These are phyloP conservation scores for Lupinus albus DNA, from an alignment of 306 rosid species.

Conservation along the genomic window DNA sequence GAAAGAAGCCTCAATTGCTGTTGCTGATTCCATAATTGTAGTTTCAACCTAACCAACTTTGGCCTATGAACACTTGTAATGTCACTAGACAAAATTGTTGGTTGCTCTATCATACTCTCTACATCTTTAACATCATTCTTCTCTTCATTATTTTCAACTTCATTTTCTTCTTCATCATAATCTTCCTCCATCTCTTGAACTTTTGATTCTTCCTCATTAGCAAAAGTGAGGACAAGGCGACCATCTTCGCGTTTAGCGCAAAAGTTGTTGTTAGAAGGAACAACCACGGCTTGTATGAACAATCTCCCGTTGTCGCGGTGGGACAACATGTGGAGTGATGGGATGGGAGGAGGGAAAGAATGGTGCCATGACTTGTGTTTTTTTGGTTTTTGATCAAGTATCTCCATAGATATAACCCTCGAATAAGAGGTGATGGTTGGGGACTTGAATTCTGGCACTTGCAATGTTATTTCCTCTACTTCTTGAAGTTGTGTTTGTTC, in stretches of 20 bases:
- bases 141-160: constrained; percentile 20
- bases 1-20: constrained; percentile 46
- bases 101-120: constrained; percentile 40
- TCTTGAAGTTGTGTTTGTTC: constrained; percentile 30
- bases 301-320: constrained; percentile 69
- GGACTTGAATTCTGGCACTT: constrained; percentile 39
- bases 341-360: constrained; percentile 76
- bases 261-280: constrained; percentile 54
- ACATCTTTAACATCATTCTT: constrained; percentile 19
- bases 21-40: constrained; percentile 32
- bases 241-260: constrained; percentile 64
- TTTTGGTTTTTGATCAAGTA: no score
- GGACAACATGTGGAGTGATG: constrained; percentile 53
- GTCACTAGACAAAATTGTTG: constrained; percentile 43
- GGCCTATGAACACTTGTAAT: constrained; percentile 51
- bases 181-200: constrained; percentile 5
- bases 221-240: constrained; percentile 68
- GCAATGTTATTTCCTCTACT: constrained; percentile 20
- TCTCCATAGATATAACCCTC: no score
- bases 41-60: constrained; percentile 37
- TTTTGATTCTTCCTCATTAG: background rate
- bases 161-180: background rate
- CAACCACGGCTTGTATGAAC: constrained; percentile 57
- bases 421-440: background rate
- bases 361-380: constrained; percentile 31